Conservation (phyloP, 192 early-diverging fungal species). For the Backusella parvicylindrica region DNA sequence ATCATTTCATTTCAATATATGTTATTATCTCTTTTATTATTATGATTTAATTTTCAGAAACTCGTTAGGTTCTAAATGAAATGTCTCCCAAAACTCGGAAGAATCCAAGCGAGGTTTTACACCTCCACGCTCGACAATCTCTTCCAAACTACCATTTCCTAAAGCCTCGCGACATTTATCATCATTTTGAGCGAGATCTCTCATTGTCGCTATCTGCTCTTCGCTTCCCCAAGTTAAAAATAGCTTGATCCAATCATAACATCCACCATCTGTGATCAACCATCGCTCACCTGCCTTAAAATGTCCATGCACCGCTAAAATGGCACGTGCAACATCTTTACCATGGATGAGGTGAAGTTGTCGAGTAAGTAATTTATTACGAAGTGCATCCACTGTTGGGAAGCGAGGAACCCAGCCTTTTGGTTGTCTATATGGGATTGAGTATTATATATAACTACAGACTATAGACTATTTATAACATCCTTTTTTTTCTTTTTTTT, state of each 20-base stretch:
- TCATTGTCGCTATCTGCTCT: slow-evolving; percentile 14
- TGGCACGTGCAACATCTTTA: slow-evolving; percentile 53
- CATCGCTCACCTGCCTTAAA: slow-evolving; percentile 43
- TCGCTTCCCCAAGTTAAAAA: slow-evolving; percentile 25
- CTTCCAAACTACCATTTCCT: slow-evolving; percentile 17
- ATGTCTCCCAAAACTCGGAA: slow-evolving; percentile 34
- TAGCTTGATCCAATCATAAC: slow-evolving; percentile 53
- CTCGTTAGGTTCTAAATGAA: slow-evolving; percentile 19
- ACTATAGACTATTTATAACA: too few species aligned
- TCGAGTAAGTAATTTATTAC: slow-evolving; percentile 24
- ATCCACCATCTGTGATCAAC: slow-evolving; percentile 51
- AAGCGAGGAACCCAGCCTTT: slow-evolving; percentile 54
- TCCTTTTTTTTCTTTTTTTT: too few species aligned
- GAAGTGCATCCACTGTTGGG: slow-evolving; percentile 29
- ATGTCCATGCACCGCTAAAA: slow-evolving; percentile 38
- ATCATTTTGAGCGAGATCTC: slow-evolving; percentile 21
- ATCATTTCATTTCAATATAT: neutral
- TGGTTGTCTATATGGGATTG: slow-evolving; percentile 36
- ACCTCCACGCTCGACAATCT: slow-evolving; percentile 8
- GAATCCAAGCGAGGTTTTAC: slow-evolving; percentile 29
- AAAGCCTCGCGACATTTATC: slow-evolving; percentile 5
- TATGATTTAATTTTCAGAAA: slow-evolving; percentile 22
- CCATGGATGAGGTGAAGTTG: slow-evolving; percentile 60
- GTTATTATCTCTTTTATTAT: neutral
- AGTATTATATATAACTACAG: too few species aligned